A percentile compares a stretch with the other conserved stretches of the same genome.
These are phyloP conservation scores for Chalara sp. DNA, from an alignment of 2,329 filamentous ascomycete species.

Conservation along the genomic window DNA sequence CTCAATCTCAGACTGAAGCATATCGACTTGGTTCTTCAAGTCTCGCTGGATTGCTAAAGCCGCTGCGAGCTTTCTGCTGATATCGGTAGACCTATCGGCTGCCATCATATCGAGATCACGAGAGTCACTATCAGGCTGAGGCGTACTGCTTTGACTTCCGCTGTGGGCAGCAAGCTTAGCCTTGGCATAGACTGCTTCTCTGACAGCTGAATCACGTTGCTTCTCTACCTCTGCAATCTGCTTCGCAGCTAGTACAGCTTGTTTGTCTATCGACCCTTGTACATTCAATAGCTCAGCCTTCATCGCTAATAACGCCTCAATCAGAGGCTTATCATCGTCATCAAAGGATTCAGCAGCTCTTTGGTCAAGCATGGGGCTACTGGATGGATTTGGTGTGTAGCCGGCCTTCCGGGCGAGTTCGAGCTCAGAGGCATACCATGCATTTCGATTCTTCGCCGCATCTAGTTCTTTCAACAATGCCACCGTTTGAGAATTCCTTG, in stretches of 20 bases:
- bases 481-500: conserved; percentile 52
- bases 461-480: conserved; percentile 83
- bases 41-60: conserved; percentile 74
- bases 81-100: conserved; percentile 63
- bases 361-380: conserved; percentile 69
- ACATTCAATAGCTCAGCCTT: conserved; percentile 82
- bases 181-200: conserved; percentile 91
- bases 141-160: conserved; percentile 54
- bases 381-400: conserved; percentile 66
- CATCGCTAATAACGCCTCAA: conserved; percentile 91
- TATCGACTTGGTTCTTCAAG: conserved; percentile 69
- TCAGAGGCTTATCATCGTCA: conserved; percentile 84
- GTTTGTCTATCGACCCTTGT: conserved; percentile 81
- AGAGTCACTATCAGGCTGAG: conserved; percentile 50
- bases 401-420: conserved; percentile 86
- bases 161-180: conserved; percentile 82
- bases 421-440: conserved; percentile 94
- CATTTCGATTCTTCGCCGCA: conserved; percentile 75
- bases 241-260: conserved; percentile 77
- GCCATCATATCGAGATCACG: conserved; percentile 51
- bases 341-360: conserved; percentile 72
- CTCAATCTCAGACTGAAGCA: conserved; percentile 62
- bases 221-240: conserved; percentile 91
- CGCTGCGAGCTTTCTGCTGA: conserved; percentile 75
- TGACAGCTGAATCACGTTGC: conserved; percentile 89